phyloP scores from a whole-genome alignment of 2,329 filamentous ascomycete species.

The Westerdykella aurantiaca region DNA sequence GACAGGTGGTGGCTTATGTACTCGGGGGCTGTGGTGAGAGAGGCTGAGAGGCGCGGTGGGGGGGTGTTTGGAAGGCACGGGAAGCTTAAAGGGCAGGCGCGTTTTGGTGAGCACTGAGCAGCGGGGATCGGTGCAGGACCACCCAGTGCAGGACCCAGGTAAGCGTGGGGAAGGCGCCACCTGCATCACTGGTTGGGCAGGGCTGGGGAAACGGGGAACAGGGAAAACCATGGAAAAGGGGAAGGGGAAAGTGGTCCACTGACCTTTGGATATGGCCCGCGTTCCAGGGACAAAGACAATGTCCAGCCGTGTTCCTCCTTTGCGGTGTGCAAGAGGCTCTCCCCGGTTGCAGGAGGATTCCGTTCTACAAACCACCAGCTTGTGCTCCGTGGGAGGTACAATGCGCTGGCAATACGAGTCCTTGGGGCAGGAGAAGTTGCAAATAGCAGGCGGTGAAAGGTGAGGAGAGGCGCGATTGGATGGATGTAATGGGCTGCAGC shows the following conservation, averaged over 20 bases:
- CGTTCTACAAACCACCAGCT: too few species aligned
- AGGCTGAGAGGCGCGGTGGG: neutral
- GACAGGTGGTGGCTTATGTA: neutral
- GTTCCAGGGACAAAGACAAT: too few species aligned
- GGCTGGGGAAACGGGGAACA: too few species aligned
- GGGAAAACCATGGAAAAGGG: too few species aligned
- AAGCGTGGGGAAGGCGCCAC: conserved; percentile 1
- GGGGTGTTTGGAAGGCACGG: neutral
- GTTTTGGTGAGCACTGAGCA: neutral
- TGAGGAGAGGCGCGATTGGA: conserved; percentile 18
- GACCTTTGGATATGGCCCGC: neutral
- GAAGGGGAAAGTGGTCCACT: too few species aligned
- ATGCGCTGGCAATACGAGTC: neutral
- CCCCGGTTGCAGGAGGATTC: too few species aligned
- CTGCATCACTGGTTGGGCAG: too few species aligned
- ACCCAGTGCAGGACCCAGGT: neutral
- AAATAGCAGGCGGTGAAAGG: conserved; percentile 24
- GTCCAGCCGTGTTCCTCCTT: neutral
- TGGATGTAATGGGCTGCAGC: conserved; percentile 2
- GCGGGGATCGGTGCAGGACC: conserved; percentile 1
- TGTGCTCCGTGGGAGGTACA: neutral
- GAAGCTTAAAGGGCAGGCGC: neutral
- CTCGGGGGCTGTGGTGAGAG: conserved; percentile 2
- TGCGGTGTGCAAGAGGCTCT: too few species aligned
- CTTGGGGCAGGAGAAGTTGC: conserved; percentile 7